Conservation (phyloP, 306 rosid genomes). For the Sicyos edulis region DNA sequence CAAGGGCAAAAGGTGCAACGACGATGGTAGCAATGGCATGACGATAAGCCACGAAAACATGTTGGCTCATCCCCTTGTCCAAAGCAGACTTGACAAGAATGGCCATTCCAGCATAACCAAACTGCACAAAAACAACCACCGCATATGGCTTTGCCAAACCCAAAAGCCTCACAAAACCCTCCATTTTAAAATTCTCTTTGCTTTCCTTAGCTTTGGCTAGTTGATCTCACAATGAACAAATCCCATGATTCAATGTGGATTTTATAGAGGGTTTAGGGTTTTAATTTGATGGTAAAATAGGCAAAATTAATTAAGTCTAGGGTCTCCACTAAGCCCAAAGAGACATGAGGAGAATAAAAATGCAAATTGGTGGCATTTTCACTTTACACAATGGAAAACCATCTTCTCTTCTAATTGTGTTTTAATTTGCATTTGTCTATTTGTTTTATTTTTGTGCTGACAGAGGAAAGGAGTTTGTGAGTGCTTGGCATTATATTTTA, state of each 20-base stretch:
- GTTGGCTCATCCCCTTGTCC: conserved; percentile 46
- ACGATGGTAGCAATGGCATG: conserved; percentile 35
- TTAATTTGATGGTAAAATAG: background rate
- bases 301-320: background rate
- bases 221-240: background rate
- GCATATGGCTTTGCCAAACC: conserved; percentile 31
- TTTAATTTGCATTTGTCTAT: no score
- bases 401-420: no score
- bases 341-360: background rate
- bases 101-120: conserved; percentile 44
- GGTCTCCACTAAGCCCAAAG: background rate
- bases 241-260: background rate
- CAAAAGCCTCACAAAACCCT: conserved; percentile 17
- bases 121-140: conserved; percentile 37
- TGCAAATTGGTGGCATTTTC: no score
- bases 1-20: conserved; percentile 42
- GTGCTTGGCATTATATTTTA: background rate
- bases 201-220: background rate
- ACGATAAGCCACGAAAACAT: conserved; percentile 40
- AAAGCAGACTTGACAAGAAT: conserved; percentile 36
- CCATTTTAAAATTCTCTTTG: conserved; percentile 9
- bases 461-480: background rate
- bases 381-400: no score
- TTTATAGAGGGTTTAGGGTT: background rate
- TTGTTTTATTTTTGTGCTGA: background rate